A percentile compares a stretch with the other conserved stretches of the same genome.
Conservation (phyloP, 2,329 filamentous ascomycete species). For the Beauveria varroae region DNA sequence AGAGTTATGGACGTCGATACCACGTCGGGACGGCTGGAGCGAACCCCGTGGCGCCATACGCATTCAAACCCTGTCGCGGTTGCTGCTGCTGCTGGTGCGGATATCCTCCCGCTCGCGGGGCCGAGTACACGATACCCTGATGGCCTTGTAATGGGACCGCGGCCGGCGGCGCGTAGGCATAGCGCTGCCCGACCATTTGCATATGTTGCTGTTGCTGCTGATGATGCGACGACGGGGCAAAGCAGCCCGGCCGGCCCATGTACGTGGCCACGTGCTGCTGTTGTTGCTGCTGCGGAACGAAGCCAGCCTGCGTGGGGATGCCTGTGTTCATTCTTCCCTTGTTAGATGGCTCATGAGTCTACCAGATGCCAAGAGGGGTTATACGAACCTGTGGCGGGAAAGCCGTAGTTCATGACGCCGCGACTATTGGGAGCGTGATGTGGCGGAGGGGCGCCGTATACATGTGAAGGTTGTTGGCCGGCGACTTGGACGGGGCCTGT, state of each 20-base stretch:
- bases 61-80: background rate
- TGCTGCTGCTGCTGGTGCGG: background rate
- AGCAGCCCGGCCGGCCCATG: background rate
- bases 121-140: background rate
- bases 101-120: background rate
- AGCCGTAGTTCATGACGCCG: background rate
- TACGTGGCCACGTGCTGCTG: background rate
- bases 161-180: background rate
- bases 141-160: background rate
- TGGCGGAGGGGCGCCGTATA: too few relatives aligned
- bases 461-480: too few relatives aligned
- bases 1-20: too few relatives aligned
- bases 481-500: background rate
- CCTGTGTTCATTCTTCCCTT: background rate
- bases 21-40: background rate
- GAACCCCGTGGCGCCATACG: background rate
- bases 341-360: too few relatives aligned
- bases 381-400: background rate
- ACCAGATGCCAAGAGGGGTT: too few relatives aligned
- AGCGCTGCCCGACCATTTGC: background rate
- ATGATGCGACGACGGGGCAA: background rate
- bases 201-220: background rate
- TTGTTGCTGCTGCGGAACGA: background rate
- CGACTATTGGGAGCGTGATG: too few relatives aligned
- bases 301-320: background rate